Evolutionary conservation across 2,329 filamentous ascomycete species (phyloP).

Genomic region (Aurifilum marmelostoma): DNA sequence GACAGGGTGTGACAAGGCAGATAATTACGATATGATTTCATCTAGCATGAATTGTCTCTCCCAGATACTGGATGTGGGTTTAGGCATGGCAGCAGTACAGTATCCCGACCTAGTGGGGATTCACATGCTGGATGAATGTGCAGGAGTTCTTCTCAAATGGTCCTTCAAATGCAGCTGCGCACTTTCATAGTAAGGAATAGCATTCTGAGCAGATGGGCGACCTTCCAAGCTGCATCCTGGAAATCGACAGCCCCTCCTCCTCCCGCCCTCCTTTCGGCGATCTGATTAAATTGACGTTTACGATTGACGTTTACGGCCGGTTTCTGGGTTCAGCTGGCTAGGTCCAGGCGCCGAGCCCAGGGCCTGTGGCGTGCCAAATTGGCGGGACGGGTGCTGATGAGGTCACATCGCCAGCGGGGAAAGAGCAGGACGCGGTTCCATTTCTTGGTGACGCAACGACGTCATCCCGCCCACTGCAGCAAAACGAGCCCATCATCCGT

Average conservation of each 20-base stretch:
- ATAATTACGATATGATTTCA: too few species aligned
- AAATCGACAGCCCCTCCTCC: too few species aligned
- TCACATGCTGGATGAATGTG: background rate
- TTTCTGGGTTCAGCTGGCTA: background rate
- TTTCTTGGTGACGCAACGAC: conserved; percentile 1
- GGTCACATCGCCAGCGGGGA: conserved; percentile 7
- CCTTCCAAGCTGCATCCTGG: background rate
- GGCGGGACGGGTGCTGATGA: conserved; percentile 6
- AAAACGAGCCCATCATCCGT: too few species aligned
- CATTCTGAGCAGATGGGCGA: background rate
- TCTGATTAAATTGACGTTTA: background rate
- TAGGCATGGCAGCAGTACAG: too few species aligned
- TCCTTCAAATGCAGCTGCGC: too few species aligned
- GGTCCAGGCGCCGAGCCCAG: conserved; percentile 1
- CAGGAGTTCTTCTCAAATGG: background rate
- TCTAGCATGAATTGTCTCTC: too few species aligned
- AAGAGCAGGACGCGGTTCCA: background rate
- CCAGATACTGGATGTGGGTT: too few species aligned
- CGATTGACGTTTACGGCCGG: background rate
- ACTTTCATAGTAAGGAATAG: too few species aligned
- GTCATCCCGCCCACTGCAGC: conserved; percentile 3
- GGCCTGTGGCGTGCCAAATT: background rate
- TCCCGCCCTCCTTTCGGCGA: background rate
- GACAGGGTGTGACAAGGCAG: too few species aligned
- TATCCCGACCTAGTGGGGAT: background rate